These are phyloP conservation scores for Paraphaeosphaeria minitans DNA, from an alignment of 2,329 filamentous ascomycete species.

Conservation along the genomic window DNA sequence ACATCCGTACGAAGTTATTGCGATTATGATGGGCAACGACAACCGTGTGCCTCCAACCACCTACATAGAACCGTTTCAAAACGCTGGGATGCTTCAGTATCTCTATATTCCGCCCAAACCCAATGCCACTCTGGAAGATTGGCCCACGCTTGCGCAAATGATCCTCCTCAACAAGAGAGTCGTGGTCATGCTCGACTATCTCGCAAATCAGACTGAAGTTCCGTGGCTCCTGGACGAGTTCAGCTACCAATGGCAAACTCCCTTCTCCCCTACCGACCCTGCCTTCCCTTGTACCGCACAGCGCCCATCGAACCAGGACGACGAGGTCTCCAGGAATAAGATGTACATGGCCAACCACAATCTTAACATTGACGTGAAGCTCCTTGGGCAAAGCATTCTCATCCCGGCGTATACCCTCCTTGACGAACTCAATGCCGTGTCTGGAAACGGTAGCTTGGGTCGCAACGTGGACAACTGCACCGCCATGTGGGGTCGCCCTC, in stretches of 20 bases:
- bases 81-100: conserved; percentile 73
- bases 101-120: conserved; percentile 73
- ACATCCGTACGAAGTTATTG: conserved; percentile 87
- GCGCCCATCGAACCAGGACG: conserved; percentile 70
- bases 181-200: conserved; percentile 43
- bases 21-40: conserved; percentile 81
- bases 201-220: conserved; percentile 73
- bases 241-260: conserved; percentile 87
- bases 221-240: conserved; percentile 91
- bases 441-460: conserved; percentile 36
- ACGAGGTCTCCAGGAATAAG: conserved; percentile 58
- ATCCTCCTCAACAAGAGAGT: conserved; percentile 40
- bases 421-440: conserved; percentile 35
- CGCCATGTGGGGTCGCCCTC: conserved; percentile 37
- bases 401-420: conserved; percentile 39
- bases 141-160: conserved; percentile 77
- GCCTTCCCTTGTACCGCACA: conserved; percentile 79
- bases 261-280: conserved; percentile 73
- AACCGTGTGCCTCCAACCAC: conserved; percentile 68
- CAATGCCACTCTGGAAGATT: conserved; percentile 74
- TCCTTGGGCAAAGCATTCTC: conserved; percentile 49
- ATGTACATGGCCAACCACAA: conserved; percentile 92
- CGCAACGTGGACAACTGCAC: conserved; percentile 33
- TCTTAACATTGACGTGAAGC: conserved; percentile 67
- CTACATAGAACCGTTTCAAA: conserved; percentile 71